These are phyloP conservation scores for Sporothrix luriei DNA, from an alignment of 2,329 filamentous ascomycete species.

Conservation along the genomic window DNA sequence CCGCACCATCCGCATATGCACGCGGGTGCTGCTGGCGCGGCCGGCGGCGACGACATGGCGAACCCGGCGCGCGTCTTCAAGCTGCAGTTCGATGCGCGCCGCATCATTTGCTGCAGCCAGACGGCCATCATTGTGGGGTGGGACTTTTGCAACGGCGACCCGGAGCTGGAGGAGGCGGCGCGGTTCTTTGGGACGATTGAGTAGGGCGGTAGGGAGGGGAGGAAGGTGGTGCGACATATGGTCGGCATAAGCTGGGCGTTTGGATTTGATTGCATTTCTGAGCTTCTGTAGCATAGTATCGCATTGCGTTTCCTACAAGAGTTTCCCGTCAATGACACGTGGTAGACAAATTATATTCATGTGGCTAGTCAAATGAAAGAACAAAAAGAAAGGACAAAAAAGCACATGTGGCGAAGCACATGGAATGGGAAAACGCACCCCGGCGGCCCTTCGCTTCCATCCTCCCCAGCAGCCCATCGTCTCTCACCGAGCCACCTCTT, in stretches of 20 bases:
- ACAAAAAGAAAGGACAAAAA: too few relatives aligned
- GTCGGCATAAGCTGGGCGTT: background rate
- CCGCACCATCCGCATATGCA: conserved; percentile 50
- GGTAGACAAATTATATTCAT: too few relatives aligned
- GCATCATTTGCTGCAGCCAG: conserved; percentile 93
- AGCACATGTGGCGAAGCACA: too few relatives aligned
- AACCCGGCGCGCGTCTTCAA: conserved; percentile 79
- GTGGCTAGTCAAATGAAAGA: too few relatives aligned
- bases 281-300: too few relatives aligned
- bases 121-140: conserved; percentile 91
- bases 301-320: too few relatives aligned
- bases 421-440: too few relatives aligned
- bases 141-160: conserved; percentile 92
- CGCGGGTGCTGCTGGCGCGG: conserved; percentile 40
- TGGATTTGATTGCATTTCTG: background rate
- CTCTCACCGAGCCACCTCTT: conserved; percentile 33
- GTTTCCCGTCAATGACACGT: too few relatives aligned
- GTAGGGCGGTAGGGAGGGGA: conserved; percentile 37
- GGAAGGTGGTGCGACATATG: too few relatives aligned
- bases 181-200: conserved; percentile 73
- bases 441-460: background rate
- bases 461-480: too few relatives aligned
- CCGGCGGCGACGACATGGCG: conserved; percentile 45
- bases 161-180: conserved; percentile 74
- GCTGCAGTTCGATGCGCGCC: conserved; percentile 88